Conservation (phyloP, 305 asterid genomes). For the Solanum chacoense region DNA sequence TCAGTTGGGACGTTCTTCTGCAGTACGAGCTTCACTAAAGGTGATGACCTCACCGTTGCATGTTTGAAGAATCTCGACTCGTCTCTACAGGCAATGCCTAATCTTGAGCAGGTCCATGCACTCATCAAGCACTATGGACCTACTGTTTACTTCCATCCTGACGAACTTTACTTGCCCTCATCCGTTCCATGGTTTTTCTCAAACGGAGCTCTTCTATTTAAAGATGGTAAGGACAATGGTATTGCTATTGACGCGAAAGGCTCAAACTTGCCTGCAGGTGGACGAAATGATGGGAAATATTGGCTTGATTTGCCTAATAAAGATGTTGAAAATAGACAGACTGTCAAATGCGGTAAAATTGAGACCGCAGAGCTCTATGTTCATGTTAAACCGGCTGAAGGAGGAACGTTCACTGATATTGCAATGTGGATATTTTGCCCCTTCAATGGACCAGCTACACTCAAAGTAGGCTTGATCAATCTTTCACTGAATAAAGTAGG, state of each 20-base stretch:
- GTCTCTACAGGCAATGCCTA: conserved; percentile 48
- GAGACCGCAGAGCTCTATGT: conserved; percentile 8
- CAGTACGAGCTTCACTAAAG: conserved; percentile 16
- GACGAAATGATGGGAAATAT: conserved; percentile 4
- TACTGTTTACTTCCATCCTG: conserved; percentile 66
- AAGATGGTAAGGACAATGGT: conserved; percentile 48
- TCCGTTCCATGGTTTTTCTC: conserved; percentile 82
- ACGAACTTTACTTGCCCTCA: conserved; percentile 66
- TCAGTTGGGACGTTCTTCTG: conserved; percentile 62
- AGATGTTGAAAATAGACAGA: background rate
- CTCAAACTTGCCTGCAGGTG: conserved; percentile 3
- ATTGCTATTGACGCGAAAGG: conserved; percentile 29
- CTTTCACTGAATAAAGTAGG: background rate
- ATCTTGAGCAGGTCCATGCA: conserved; percentile 62
- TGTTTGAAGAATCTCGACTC: conserved; percentile 61
- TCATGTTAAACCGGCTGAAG: conserved; percentile 14
- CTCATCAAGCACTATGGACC: conserved; percentile 80
- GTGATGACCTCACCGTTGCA: conserved; percentile 28
- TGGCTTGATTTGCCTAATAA: conserved; percentile 8
- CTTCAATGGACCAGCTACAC: conserved; percentile 10
- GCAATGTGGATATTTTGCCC: conserved; percentile 13
- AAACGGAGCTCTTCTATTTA: conserved; percentile 55
- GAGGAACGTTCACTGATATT: conserved; percentile 4
- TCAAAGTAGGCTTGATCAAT: background rate
- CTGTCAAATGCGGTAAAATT: conserved; percentile 1